A percentile compares a stretch with the other conserved stretches of the same genome.
Conservation (phyloP, 169 alveolate species). For the Plasmodium knowlesi region DNA sequence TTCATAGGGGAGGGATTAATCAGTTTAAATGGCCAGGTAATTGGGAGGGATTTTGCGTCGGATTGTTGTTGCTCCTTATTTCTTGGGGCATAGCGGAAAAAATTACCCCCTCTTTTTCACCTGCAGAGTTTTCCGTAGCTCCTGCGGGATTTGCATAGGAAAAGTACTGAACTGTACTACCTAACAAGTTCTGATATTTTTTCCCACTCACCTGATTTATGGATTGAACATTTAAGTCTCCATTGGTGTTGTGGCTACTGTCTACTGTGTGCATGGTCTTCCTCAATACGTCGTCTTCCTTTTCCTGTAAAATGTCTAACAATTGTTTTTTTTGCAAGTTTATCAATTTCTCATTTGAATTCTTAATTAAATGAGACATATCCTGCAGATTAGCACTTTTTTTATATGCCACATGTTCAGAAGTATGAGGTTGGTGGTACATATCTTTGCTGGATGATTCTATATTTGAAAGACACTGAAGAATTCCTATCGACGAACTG, state of each 20-base stretch:
- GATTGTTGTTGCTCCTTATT: constrained; percentile 1
- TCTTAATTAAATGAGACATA: constrained; percentile 23
- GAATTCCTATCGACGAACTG: background rate
- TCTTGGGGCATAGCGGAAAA: constrained; percentile 11
- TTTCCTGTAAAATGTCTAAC: constrained; percentile 39
- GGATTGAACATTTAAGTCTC: background rate
- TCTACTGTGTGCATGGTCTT: background rate
- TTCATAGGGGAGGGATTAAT: constrained; percentile 60
- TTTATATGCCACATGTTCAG: background rate
- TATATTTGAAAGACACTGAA: background rate
- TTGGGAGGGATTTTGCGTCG: background rate
- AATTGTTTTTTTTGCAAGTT: constrained; percentile 47
- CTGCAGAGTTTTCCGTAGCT: background rate
- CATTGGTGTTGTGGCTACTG: background rate
- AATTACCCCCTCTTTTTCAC: background rate
- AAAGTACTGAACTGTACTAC: background rate
- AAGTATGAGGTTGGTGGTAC: constrained; percentile 1
- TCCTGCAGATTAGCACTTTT: background rate
- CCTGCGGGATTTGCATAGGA: background rate
- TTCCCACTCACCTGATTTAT: background rate
- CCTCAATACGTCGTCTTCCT: background rate
- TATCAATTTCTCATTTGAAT: constrained; percentile 37
- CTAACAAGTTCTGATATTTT: constrained; percentile 10
- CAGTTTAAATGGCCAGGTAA: constrained; percentile 44
- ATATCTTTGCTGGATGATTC: background rate